Conservation (phyloP, 164 flowering plant species). For the Piper betle region DNA sequence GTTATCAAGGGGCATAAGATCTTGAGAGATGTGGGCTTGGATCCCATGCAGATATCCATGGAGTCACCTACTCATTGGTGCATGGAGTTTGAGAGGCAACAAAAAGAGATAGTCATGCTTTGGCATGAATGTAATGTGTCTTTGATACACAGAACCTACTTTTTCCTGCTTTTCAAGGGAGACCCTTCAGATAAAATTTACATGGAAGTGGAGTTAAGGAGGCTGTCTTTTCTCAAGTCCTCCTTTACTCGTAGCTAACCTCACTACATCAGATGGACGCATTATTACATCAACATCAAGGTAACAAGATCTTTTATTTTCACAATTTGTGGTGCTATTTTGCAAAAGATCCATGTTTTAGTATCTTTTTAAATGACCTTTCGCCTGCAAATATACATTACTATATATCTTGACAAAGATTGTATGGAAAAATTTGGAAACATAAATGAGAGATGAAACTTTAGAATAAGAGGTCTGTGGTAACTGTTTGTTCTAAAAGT, state of each 20-base stretch:
- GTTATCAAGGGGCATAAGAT: conserved; percentile 12
- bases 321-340: not conserved
- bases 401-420: too few relatives aligned
- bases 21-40: conserved; percentile 42
- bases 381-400: too few relatives aligned
- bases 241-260: conserved; percentile 26
- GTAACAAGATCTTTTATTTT: conserved; percentile 19
- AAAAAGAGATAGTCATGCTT: conserved; percentile 54
- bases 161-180: conserved; percentile 79
- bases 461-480: too few relatives aligned
- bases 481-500: too few relatives aligned
- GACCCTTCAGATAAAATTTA: conserved; percentile 69
- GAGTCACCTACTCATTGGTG: conserved; percentile 26
- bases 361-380: too few relatives aligned
- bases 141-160: conserved; percentile 67
- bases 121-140: conserved; percentile 76
- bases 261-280: conserved; percentile 12
- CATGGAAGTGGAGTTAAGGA: conserved; percentile 82
- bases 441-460: too few relatives aligned
- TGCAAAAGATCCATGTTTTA: not conserved
- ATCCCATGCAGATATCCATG: conserved; percentile 34
- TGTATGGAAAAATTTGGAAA: too few relatives aligned
- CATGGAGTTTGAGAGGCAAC: conserved; percentile 39
- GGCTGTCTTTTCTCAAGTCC: conserved; percentile 54
- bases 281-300: conserved; percentile 38